phyloP scores from a whole-genome alignment of 305 asterid genomes.

The Fraxinus velutina region DNA sequence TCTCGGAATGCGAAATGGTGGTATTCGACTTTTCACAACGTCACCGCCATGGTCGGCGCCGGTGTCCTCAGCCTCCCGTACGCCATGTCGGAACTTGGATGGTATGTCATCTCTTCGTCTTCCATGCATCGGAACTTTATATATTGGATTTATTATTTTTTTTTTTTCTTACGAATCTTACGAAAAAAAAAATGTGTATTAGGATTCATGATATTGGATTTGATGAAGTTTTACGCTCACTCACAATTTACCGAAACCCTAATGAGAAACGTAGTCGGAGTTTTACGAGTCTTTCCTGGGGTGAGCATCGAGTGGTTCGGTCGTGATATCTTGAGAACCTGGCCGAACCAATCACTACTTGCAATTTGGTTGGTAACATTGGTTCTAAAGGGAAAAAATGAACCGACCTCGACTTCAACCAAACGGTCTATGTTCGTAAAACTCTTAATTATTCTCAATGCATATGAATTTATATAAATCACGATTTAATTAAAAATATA shows the following conservation, averaged over 20 bases:
- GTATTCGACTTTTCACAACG: conserved; percentile 67
- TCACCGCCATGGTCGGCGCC: conserved; percentile 83
- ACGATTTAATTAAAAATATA: too few species aligned
- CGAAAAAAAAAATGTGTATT: neutral
- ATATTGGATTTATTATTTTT: neutral
- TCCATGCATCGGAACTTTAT: neutral
- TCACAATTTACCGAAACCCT: neutral
- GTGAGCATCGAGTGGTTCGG: neutral
- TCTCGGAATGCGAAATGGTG: conserved; percentile 61
- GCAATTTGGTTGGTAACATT: neutral
- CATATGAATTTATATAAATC: neutral
- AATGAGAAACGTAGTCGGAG: neutral
- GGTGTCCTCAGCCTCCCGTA: conserved; percentile 74
- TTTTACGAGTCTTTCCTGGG: neutral
- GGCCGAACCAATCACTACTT: neutral
- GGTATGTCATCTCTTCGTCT: conserved; percentile 31
- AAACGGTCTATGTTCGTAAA: neutral
- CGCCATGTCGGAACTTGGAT: conserved; percentile 68
- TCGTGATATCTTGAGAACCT: neutral
- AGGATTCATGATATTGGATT: neutral
- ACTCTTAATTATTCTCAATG: neutral
- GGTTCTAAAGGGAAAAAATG: neutral
- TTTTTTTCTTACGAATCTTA: neutral
- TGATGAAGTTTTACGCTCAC: neutral
- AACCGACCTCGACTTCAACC: neutral